These are phyloP conservation scores for Basipetospora chlamydospora DNA, from an alignment of 2,329 filamentous ascomycete species.

Conservation along the genomic window DNA sequence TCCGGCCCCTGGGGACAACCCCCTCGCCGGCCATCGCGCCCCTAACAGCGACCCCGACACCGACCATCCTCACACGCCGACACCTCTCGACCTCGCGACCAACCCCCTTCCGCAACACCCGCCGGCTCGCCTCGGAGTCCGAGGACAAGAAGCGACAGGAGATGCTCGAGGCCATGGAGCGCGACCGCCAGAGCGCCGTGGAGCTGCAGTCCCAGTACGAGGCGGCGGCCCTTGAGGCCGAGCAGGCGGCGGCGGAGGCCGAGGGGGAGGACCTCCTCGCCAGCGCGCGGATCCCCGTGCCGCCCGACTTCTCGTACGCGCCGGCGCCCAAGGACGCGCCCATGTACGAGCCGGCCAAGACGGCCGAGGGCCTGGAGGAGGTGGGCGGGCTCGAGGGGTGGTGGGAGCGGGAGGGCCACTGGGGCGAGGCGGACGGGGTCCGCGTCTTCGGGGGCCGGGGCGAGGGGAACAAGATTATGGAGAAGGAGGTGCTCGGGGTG, in stretches of 20 bases:
- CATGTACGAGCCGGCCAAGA: slow-evolving; percentile 33
- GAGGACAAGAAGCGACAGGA: slow-evolving; percentile 13
- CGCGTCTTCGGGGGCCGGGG: slow-evolving; percentile 23
- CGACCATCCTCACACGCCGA: too few relatives aligned
- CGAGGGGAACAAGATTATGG: slow-evolving; percentile 22
- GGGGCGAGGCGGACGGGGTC: slow-evolving; percentile 30
- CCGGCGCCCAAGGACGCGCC: slow-evolving; percentile 10
- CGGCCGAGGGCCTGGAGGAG: slow-evolving; percentile 28
- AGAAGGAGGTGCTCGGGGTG: slow-evolving; percentile 30
- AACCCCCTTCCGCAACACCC: slow-evolving; percentile 13
- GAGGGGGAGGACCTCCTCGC: slow-evolving; percentile 12
- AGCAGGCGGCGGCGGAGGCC: slow-evolving; percentile 13
- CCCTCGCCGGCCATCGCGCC: slow-evolving; percentile 6
- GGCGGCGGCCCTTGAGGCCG: neutral
- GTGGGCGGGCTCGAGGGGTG: slow-evolving; percentile 32
- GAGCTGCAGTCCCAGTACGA: slow-evolving; percentile 9
- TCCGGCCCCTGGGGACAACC: slow-evolving; percentile 16
- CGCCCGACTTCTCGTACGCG: slow-evolving; percentile 8
- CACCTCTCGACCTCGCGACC: slow-evolving; percentile 11
- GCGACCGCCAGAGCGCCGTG: slow-evolving; percentile 18
- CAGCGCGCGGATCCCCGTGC: slow-evolving; percentile 4
- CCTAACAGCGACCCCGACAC: too few relatives aligned
- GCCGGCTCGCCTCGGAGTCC: slow-evolving; percentile 5
- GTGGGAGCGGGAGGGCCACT: slow-evolving; percentile 41
- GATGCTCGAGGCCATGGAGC: slow-evolving; percentile 19